A percentile compares a stretch with the other conserved stretches of the same genome.
These are phyloP conservation scores for Immersiporthe knoxdaviesiana DNA, from an alignment of 2,329 filamentous ascomycete genomes.

Conservation along the genomic window DNA sequence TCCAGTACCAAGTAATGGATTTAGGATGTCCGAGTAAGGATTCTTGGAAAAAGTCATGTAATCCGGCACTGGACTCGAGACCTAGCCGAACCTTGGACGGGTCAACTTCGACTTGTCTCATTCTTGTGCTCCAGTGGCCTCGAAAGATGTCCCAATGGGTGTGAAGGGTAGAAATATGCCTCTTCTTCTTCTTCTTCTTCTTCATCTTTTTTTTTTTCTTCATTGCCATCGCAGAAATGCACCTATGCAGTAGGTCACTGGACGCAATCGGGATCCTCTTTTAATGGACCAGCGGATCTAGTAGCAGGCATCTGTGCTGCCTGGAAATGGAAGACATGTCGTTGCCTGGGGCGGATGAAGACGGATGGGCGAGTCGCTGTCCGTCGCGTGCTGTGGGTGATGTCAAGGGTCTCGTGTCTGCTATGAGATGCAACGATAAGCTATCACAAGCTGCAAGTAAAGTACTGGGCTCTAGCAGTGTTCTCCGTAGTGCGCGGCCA, in stretches of 20 bases:
- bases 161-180: neutral
- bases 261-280: neutral
- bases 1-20: neutral
- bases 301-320: neutral
- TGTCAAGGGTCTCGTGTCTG: constrained; percentile 6
- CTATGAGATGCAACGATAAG: neutral
- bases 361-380: neutral
- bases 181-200: neutral
- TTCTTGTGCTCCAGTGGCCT: neutral
- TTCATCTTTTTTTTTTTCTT: neutral
- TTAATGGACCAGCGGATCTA: neutral
- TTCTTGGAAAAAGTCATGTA: too few species aligned
- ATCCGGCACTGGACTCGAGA: neutral
- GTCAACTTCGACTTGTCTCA: neutral
- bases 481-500: neutral
- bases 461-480: neutral
- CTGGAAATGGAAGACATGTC: neutral
- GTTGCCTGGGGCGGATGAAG: neutral
- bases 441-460: neutral
- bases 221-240: neutral
- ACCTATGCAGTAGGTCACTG: neutral
- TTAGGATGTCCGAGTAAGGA: neutral
- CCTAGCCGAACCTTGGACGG: neutral
- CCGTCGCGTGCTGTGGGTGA: neutral
- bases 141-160: neutral